Evolutionary conservation across 2,329 filamentous ascomycete species (phyloP).

Genomic region (Fusarium guadeloupense): DNA sequence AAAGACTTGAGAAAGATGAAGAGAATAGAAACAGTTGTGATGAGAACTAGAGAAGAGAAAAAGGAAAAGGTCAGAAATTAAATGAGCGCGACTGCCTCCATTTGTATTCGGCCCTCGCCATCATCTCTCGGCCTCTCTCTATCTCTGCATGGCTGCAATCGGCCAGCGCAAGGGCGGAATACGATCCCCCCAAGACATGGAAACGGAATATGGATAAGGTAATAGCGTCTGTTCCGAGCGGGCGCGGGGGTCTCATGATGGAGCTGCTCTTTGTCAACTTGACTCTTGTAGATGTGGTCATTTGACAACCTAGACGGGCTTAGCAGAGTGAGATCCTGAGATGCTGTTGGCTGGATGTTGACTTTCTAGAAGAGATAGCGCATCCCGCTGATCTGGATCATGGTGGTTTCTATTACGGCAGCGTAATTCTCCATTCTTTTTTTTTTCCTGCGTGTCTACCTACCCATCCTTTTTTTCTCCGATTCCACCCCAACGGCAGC

Average conservation of each 20-base stretch:
- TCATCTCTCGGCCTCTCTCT: constrained; percentile 26
- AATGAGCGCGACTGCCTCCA: constrained; percentile 18
- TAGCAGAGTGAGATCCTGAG: constrained; percentile 9
- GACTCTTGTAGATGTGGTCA: constrained; percentile 25
- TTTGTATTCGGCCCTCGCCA: constrained; percentile 36
- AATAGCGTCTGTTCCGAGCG: constrained; percentile 35
- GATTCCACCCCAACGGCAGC: constrained; percentile 31
- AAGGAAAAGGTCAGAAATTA: neutral
- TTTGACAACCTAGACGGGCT: constrained; percentile 17
- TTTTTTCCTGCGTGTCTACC: neutral
- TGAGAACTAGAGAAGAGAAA: constrained; percentile 5
- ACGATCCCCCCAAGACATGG: constrained; percentile 13
- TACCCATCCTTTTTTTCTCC: constrained; percentile 9
- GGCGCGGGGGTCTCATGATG: constrained; percentile 28
- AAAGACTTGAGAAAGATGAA: neutral
- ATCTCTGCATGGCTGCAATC: constrained; percentile 39
- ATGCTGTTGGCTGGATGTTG: constrained; percentile 27
- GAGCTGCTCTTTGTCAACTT: constrained; percentile 28
- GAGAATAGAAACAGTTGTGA: neutral
- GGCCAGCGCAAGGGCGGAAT: constrained; percentile 42
- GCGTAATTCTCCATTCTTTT: constrained; percentile 21
- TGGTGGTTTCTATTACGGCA: constrained; percentile 32
- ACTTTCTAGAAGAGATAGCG: constrained; percentile 23
- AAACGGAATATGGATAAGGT: constrained; percentile 37
- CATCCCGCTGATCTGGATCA: constrained; percentile 30